Evolutionary conservation across 768 basidiomycete genomes (phyloP), one percentile per base, ranked within the genome.

Genomic region (Xerocomellus intermedius): DNA sequence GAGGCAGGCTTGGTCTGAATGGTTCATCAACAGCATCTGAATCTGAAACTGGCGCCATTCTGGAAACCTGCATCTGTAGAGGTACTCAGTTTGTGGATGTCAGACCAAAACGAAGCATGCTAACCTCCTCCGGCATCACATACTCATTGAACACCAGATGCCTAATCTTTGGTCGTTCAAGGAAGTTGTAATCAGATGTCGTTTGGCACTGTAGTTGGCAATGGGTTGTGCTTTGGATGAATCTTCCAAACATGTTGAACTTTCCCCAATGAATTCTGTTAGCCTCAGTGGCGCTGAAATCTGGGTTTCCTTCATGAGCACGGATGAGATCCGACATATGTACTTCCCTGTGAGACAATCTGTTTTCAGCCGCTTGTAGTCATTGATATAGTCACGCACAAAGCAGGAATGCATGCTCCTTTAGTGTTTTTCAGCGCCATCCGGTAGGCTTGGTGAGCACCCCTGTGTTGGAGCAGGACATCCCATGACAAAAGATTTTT

Each of bases 261-360:
- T 98, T 98, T 26, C 87, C 91, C 96, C 96, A 98, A 64, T 98
- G 94, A 50, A 98, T 89, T 66, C 85, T 84, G 38, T 69, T 75
- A 4, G 84, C 77, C 63, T 91, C 87, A 21, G 80, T 74, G 8
- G 83, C 74, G 58, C 82, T 82, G 58, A 82, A 79, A 62, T 95
- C 91, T 3, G 78, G 77, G 57, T 96, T 94, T 54, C 85, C 89
- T 72, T 92, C 91, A 60, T 97, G 87, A 8, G 93, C 83, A 57
- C 85, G 86, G 43, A 94, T 87, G 45, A 98, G 78, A 67, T 96
- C 94, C 38, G 91, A 89, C 63, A 94, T 84, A 56, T 94, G 92
- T 10, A 95, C 89, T 69, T 97, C 94, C 70, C 91, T 94, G 67
- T n/a, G 51, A 48, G 46, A 44, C 28, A 0, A n/a, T 64, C 13